phyloP scores from a whole-genome alignment of 768 basidiomycete species.

The Mycena indigotica region DNA sequence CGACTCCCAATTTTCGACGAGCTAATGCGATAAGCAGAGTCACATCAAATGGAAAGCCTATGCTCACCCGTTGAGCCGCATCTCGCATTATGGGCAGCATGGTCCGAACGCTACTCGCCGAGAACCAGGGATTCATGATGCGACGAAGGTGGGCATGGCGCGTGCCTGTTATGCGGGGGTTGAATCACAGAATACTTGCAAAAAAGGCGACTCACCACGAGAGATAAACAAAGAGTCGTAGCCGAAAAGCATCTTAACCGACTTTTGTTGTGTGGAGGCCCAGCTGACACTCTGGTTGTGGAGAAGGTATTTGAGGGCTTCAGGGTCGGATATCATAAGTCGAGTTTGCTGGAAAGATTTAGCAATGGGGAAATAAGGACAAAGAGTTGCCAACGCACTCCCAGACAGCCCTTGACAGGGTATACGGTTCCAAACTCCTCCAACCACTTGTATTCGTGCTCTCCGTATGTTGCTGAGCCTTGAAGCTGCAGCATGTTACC shows the following conservation, averaged over 20 bases:
- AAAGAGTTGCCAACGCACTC: background rate
- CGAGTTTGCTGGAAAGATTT: background rate
- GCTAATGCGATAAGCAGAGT: background rate
- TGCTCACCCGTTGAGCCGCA: background rate
- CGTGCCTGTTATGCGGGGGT: background rate
- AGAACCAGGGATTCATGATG: background rate
- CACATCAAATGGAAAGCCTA: background rate
- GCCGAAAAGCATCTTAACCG: background rate
- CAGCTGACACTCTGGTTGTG: background rate
- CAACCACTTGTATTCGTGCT: background rate
- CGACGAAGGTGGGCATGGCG: background rate
- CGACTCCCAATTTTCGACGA: background rate
- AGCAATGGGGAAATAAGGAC: background rate
- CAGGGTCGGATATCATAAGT: background rate
- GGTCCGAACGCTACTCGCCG: background rate
- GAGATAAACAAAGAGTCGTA: background rate
- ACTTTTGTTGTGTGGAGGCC: background rate
- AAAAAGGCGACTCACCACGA: background rate
- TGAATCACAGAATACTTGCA: background rate
- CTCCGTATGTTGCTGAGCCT: background rate
- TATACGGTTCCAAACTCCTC: background rate
- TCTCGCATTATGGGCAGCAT: background rate
- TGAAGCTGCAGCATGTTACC: background rate
- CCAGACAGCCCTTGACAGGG: background rate
- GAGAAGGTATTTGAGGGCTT: background rate